These are phyloP conservation scores for Skeletonema marinoi DNA, from an alignment of 108 stramenopile genomes.

Conservation along the genomic window DNA sequence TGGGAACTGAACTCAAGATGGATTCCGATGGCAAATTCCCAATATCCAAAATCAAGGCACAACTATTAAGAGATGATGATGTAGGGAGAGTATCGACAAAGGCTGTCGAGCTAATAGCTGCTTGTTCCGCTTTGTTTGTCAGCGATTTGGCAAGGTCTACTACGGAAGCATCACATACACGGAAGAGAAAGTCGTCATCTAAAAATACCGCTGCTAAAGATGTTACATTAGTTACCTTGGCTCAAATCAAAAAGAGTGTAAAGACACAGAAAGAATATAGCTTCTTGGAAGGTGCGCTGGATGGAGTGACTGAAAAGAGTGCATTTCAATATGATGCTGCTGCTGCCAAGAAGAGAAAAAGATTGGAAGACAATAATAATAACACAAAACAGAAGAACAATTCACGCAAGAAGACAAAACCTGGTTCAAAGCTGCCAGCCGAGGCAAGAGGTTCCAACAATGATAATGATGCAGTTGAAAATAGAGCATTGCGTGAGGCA, in stretches of 20 bases:
- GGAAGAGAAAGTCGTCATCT: neutral
- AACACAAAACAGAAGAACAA: slow-evolving; percentile 1
- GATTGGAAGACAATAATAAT: neutral
- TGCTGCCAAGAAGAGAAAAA: slow-evolving; percentile 7
- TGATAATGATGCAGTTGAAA: neutral
- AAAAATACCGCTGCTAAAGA: neutral
- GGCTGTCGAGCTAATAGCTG: slow-evolving; percentile 12
- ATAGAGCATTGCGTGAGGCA: slow-evolving; percentile 3
- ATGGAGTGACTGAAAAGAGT: slow-evolving; percentile 15
- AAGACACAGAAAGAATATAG: neutral
- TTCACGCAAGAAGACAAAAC: neutral
- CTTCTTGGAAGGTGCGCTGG: slow-evolving; percentile 9
- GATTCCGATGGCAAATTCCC: slow-evolving; percentile 10
- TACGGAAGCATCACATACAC: neutral
- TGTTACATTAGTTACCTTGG: slow-evolving; percentile 1
- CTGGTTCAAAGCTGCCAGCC: neutral
- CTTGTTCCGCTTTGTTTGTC: slow-evolving; percentile 31
- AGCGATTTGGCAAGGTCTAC: slow-evolving; percentile 8
- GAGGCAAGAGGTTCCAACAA: neutral
- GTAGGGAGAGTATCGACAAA: slow-evolving; percentile 28
- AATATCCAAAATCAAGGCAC: slow-evolving; percentile 27
- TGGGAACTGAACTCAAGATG: neutral
- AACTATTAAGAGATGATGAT: slow-evolving; percentile 17
- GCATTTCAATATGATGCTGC: slow-evolving; percentile 16
- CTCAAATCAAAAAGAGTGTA: slow-evolving; percentile 1